These are phyloP conservation scores for Ascomycota sp. DNA, from an alignment of 2,329 filamentous ascomycete genomes.

Conservation along the genomic window DNA sequence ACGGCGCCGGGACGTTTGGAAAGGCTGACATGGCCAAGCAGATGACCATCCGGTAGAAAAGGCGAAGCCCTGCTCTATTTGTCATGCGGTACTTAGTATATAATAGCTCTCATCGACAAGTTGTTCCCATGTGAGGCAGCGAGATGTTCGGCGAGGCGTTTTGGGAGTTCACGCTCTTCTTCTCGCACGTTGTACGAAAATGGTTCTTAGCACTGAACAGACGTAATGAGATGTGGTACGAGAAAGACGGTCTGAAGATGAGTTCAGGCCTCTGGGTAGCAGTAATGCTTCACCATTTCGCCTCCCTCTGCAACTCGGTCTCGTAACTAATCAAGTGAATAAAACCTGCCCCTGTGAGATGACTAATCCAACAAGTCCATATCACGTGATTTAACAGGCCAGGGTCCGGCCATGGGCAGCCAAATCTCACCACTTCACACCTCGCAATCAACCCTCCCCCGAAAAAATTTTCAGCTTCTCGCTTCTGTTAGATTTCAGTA, in stretches of 20 bases:
- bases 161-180: slow-evolving; percentile 19
- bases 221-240: slow-evolving; percentile 5
- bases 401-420: not conserved
- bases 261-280: not conserved
- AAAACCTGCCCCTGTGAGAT: no score
- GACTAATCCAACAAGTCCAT: no score
- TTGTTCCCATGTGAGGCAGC: slow-evolving; percentile 19
- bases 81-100: slow-evolving; percentile 28
- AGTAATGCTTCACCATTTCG: no score
- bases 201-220: slow-evolving; percentile 21
- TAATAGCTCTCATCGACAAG: slow-evolving; percentile 20
- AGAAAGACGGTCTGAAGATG: not conserved
- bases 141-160: slow-evolving; percentile 29
- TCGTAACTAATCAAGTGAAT: no score
- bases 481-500: no score
- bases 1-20: slow-evolving; percentile 45
- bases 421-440: not conserved
- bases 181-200: slow-evolving; percentile 28
- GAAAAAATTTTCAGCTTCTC: no score
- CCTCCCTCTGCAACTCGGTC: no score
- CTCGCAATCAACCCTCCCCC: no score
- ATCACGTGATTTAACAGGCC: no score
- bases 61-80: slow-evolving; percentile 5
- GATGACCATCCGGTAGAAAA: slow-evolving; percentile 67
- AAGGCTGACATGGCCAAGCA: slow-evolving; percentile 83